Percentiles rank a stretch among this genome's conserved stretches.
phyloP scores from a whole-genome alignment of 2,329 filamentous ascomycete genomes.

The Neofusicoccum ribis region DNA sequence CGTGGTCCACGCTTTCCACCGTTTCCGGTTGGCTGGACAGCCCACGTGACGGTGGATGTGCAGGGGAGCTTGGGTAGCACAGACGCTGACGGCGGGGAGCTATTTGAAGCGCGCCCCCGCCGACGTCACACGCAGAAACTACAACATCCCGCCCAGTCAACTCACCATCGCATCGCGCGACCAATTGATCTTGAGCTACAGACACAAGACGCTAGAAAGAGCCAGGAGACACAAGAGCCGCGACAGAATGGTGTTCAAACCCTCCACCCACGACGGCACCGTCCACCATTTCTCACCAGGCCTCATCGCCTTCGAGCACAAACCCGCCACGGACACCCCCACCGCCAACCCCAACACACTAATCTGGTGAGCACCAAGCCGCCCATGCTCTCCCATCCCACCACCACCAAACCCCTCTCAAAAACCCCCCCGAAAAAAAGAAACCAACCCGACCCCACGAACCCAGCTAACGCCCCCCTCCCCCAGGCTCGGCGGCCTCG shows the following conservation, averaged over 20 bases:
- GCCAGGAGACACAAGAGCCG: not conserved
- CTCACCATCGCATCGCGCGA: too few relatives aligned
- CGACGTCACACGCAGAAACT: too few relatives aligned
- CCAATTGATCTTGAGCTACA: too few relatives aligned
- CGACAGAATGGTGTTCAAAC: constrained; percentile 18
- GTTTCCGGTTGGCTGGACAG: too few relatives aligned
- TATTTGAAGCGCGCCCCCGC: too few relatives aligned
- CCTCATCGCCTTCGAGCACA: constrained; percentile 49
- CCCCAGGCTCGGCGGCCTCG: constrained; percentile 62
- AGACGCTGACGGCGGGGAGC: too few relatives aligned
- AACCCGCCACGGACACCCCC: constrained; percentile 22
- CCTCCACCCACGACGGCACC: constrained; percentile 34
- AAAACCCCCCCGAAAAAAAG: constrained; percentile 45
- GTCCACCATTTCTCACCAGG: constrained; percentile 45
- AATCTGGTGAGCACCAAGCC: constrained; percentile 21
- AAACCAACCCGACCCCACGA: too few relatives aligned
- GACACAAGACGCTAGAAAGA: not conserved
- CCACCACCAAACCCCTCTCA: not conserved
- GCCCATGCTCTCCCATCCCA: constrained; percentile 23
- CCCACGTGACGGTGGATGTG: too few relatives aligned
- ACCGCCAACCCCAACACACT: constrained; percentile 31
- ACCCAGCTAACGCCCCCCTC: constrained; percentile 29
- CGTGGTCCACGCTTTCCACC: too few relatives aligned
- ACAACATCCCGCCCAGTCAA: too few relatives aligned
- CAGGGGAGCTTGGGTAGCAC: too few relatives aligned